These are phyloP conservation scores for Penicillium canescens DNA, from an alignment of 495 filamentous ascomycete genomes.

Conservation along the genomic window DNA sequence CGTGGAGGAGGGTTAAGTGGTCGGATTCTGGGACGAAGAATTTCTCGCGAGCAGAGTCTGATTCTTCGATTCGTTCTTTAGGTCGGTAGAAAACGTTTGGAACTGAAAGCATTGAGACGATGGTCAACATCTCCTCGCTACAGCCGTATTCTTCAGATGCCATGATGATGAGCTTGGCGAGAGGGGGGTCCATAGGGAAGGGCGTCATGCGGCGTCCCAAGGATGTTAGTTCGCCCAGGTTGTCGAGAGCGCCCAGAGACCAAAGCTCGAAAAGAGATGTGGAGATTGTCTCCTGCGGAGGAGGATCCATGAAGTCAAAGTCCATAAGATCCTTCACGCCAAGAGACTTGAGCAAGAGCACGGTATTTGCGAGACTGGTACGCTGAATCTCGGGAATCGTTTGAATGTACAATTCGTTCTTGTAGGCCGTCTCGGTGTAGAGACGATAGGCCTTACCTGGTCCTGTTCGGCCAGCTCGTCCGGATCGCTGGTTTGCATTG, in stretches of 20 bases:
- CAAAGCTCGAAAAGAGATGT: constrained; percentile 98
- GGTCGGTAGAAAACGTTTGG: constrained; percentile 97
- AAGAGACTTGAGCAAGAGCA: constrained; percentile 89
- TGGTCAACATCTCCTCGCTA: constrained; percentile 96
- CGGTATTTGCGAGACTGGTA: constrained; percentile 93
- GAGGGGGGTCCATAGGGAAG: constrained; percentile 94
- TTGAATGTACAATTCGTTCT: constrained; percentile 95
- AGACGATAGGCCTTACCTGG: constrained; percentile 95
- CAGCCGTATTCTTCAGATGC: constrained; percentile 82
- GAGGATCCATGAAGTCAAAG: constrained; percentile 99
- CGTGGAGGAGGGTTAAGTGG: constrained; percentile 92
- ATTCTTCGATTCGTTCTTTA: constrained; percentile 95
- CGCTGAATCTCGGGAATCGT: constrained; percentile 98
- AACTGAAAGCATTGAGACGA: constrained; percentile 97
- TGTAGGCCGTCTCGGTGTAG: constrained; percentile 92
- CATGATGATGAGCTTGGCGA: constrained; percentile 93
- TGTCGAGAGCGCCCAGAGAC: constrained; percentile 92
- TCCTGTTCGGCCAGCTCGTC: constrained; percentile 90
- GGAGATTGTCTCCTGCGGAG: constrained; percentile 95
- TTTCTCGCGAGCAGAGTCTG: constrained; percentile 94
- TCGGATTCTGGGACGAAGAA: constrained; percentile 99
- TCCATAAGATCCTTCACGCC: constrained; percentile 94
- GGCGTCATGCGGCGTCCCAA: constrained; percentile 92
- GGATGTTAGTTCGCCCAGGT: constrained; percentile 86
- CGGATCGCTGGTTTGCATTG: constrained; percentile 90